Base-by-base conservation (phyloP, 176 grass and related monocot genomes). In the Saccharum spontaneum region DNA sequence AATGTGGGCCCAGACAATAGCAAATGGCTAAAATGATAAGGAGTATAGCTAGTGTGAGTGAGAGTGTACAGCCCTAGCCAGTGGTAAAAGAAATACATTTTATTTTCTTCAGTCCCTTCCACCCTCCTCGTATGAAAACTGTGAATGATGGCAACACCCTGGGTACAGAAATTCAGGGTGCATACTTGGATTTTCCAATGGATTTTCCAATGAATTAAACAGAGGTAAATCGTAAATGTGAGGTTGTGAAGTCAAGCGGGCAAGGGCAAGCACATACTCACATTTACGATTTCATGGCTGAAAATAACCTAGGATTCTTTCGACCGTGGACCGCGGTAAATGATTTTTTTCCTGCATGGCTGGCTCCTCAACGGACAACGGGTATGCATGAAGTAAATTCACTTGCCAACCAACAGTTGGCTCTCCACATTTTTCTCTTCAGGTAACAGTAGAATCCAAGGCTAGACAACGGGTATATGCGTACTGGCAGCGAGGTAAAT, bases 281-380 rank as follows among this genome's bases (percentile, higher is more conserved):
- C 28, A 28, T 28, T 28, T 28, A 28, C 28, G 28, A 28, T 28
- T 28, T 28, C 28, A 28, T 28, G 28, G 28, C 28, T 28, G 28
- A 28, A 28, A 28, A 68, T 52, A 67, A 37, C 85, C 79, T 82
- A 41, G 62, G 78, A 90, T 90, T 46, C 79, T 83, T 39, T 17
- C 36, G 54, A 28, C 10, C 1, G 14, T 30, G 28, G 67, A 38
- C 30, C 2, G 10, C 40, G 38, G 67, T 60, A 61, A 46, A 79
- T 66, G 55, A 39, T 57, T 39, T 57, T 28, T 34, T 74, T 45
- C 39, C 14, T 67, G 67, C 67, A 39, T 69, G 70, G 70, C n/a
- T 46, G 69, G n/a, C 31, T 73, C 59, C 59, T 60, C 46, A 23
- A 23, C 60, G 31, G 30, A 72, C 46, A 17, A 18, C 26, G 17